Evolutionary conservation across 2,329 filamentous ascomycete species (phyloP), one percentile per base, ranked within the genome.

Genomic region (Fonsecaea pedrosoi): DNA sequence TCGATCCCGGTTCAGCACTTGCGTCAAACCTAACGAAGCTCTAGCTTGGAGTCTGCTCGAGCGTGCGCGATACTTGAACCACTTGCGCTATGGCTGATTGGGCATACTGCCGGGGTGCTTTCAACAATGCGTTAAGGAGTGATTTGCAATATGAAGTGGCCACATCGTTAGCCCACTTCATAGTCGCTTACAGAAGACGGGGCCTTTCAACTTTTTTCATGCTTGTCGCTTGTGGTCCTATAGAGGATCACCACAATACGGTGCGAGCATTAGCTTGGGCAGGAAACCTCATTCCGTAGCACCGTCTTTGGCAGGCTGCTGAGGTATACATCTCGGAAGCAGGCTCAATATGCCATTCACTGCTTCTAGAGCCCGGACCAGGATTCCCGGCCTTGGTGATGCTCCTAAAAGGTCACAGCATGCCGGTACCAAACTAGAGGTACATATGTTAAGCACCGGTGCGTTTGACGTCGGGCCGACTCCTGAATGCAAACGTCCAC

Each of bases 231-330:
- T 25, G 18, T 50, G 45, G 45, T 50, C 9, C 10, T 50, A 50
- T 50, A 50, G 45, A 50, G 45, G 9, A 25, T 21, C 10, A 25
- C 18, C 45, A 50, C 45, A 50, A 25, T 25, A 50, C 9, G 12
- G 45, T 45, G 55, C 55, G 42, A 37, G 66, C 59, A 64, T 64
- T 67, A 65, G 68, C 59, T 56, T 55, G 34, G 30, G 18, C 45
- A 32, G 54, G 54, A 65, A 59, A 65, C 62, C 67, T 70, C 68
- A 69, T 65, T 50, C 40, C 56, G 64, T 61, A 60, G 59, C 21
- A 10, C 50, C 21, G 21, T 21, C 45, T 38, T 32, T 45, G 58
- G 48, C 32, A 53, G n/a, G 25, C 30, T 55, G 15, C 42, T 50
- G 15, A 38, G 45, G 42, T 54, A 37, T 38, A 40, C 30, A 64